Evolutionary conservation across 2,329 filamentous ascomycete genomes (phyloP), one percentile per base, ranked within the genome.

Genomic region (Ramularia collo-cygni): DNA sequence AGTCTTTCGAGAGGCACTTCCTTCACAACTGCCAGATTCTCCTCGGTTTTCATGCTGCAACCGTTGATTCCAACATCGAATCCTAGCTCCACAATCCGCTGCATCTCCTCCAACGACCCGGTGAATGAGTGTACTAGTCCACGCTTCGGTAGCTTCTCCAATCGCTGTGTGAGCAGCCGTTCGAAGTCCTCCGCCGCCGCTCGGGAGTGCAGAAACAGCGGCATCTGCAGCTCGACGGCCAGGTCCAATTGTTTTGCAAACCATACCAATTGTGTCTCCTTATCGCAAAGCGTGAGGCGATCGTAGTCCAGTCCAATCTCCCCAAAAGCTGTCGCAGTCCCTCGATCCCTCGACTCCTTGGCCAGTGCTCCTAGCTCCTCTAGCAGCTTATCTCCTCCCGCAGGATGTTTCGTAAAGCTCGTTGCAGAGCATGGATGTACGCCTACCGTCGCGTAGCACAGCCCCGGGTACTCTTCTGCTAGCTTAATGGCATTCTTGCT

Each of bases 271-370:
- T 98, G 92, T 12, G 82, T 76, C 16, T 81, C 79, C 56, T 81
- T 85, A 28, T 81, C 77, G 57, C 85, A 88, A 55, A 89, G 81
- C 55, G 86, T 84, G 26, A 98, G 69, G 2, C 92, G 79, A 66
- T 98, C 92, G 60, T 96, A 98, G 66, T 98, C 92, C 3, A 98
- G 81, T 2, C 92, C 92, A 47, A 98, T 87, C 64, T 98, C 92
- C 35, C 92, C 92, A 60, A 95, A 88, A 5, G 92, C 90, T 5
- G 77, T 75, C 1, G 86, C 81, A 28, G 85, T 72, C 0, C 76
- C 74, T 8, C 62, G 60, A 35, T 64, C 60, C 52, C 77, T 77
- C 1, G 78, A 75, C 26, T 77, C 65, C 2, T 74, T 57, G 3
- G 89, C 77, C 2, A 95, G 68, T 5, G 66, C 58, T 31, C 72